Evolutionary conservation across 2,329 filamentous ascomycete species (phyloP).

Genomic region (Talaromyces sp.): DNA sequence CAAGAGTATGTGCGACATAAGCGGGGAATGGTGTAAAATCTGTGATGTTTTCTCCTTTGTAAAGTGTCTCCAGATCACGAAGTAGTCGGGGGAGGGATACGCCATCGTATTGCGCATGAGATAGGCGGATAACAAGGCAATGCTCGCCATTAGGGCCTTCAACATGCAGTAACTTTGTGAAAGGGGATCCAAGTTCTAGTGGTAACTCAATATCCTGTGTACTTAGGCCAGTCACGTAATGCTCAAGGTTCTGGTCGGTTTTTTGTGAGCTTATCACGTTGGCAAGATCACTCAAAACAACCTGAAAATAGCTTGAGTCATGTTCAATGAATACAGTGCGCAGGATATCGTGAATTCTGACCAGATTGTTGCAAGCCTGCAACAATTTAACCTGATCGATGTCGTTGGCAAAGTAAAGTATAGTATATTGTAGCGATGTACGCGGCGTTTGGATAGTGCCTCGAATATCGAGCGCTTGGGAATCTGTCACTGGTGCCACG

Average conservation of each 20-base stretch:
- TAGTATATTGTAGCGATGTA: slow-evolving; percentile 37
- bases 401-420: slow-evolving; percentile 38
- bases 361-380: slow-evolving; percentile 42
- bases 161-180: not conserved
- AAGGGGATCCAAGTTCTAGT: slow-evolving; percentile 6
- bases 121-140: slow-evolving; percentile 54
- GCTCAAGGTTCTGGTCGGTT: not conserved
- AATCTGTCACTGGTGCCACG: slow-evolving; percentile 54
- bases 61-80: slow-evolving; percentile 55
- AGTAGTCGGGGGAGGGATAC: slow-evolving; percentile 60
- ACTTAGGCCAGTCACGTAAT: not conserved
- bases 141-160: slow-evolving; percentile 26
- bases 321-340: slow-evolving; percentile 61
- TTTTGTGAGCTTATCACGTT: not conserved
- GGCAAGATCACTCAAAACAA: slow-evolving; percentile 43
- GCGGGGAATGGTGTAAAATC: not conserved
- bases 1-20: not conserved
- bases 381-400: slow-evolving; percentile 50
- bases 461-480: slow-evolving; percentile 58
- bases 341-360: slow-evolving; percentile 58
- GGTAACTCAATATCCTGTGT: not conserved
- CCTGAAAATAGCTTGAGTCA: slow-evolving; percentile 48
- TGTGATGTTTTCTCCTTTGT: slow-evolving; percentile 26
- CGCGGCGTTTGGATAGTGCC: slow-evolving; percentile 57
- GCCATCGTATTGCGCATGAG: slow-evolving; percentile 65